Evolutionary conservation across 2,329 filamentous ascomycete genomes (phyloP), one percentile per base, ranked within the genome.

Genomic region (Esteya vermicola): DNA sequence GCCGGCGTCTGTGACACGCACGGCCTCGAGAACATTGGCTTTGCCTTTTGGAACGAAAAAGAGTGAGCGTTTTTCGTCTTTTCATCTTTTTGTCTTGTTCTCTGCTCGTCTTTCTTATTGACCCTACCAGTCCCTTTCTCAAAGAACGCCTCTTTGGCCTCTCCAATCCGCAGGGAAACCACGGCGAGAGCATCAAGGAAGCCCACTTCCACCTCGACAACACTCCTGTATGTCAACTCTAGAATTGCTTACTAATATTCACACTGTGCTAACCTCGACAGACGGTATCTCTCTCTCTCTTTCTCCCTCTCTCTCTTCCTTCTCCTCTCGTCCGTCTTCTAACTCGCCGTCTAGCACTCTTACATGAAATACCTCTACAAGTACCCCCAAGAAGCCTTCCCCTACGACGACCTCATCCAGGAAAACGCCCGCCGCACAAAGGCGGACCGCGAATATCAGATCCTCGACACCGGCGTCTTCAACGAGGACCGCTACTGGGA

Each of bases 291-390:
- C 43, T 28, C n/a, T 14, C 4, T 20, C 8, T 27, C 27, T 9
- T 12, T 10, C n/a, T 4, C 26, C 9, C 18, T 16, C 36, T 7
- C 4, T 4, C 19, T 31, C 16, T 12, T 16, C 4, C 18, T 9
- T 19, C 18, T 22, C 36, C n/a, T 16, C 14, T 12, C 10, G 39
- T 4, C 27, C 27, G 3, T n/a, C 36, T n/a, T 18, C 21, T n/a
- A 6, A 20, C 10, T 9, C 18, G 16, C 31, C 31, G 4, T 9
- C 27, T 33, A 88, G 83, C 88, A 95, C 61, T 93, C 89, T 22
- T 96, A 96, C 67, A 96, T 96, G 89, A 96, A 96, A 60, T 93
- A 79, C 55, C 78, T 96, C 50, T 96, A 96, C 73, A 96, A 96
- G 61, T 93, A 95, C 52, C 91, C 91, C 1, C 89, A 96, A 61